These are phyloP conservation scores for Fusarium protoensiforme DNA, from an alignment of 2,329 filamentous ascomycete species.

Conservation along the genomic window DNA sequence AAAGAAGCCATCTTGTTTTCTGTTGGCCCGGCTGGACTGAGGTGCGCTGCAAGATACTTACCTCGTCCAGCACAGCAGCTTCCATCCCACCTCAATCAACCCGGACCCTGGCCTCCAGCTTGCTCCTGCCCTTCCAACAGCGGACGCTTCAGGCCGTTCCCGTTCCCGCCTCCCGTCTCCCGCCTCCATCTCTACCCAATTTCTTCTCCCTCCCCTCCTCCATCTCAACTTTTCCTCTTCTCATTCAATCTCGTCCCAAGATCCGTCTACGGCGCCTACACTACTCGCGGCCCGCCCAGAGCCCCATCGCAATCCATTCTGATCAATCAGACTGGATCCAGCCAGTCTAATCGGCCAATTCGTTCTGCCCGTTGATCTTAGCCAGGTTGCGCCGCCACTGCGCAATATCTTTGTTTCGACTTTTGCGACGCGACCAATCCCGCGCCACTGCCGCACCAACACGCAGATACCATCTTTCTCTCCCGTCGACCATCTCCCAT, in stretches of 20 bases:
- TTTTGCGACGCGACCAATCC: slow-evolving; percentile 32
- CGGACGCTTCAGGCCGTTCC: background rate
- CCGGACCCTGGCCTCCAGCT: slow-evolving; percentile 17
- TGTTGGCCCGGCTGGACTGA: slow-evolving; percentile 26
- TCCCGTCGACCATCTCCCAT: background rate
- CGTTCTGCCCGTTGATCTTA: slow-evolving; percentile 21
- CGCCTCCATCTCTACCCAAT: background rate
- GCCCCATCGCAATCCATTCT: slow-evolving; percentile 15
- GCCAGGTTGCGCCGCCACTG: slow-evolving; percentile 33
- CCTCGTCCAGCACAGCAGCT: background rate
- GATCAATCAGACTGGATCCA: slow-evolving; percentile 22
- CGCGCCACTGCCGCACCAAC: slow-evolving; percentile 29
- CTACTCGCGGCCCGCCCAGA: slow-evolving; percentile 14
- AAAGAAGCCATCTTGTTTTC: slow-evolving; percentile 14
- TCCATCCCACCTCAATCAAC: slow-evolving; percentile 22
- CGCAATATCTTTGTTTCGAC: slow-evolving; percentile 36
- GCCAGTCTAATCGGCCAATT: slow-evolving; percentile 24
- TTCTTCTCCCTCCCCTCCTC: background rate
- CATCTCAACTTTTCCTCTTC: background rate
- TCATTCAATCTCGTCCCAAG: slow-evolving; percentile 8
- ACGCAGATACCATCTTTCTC: slow-evolving; percentile 18
- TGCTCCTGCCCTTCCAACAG: slow-evolving; percentile 1
- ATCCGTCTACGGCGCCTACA: background rate
- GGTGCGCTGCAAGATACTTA: background rate
- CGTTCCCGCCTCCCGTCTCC: slow-evolving; percentile 17